Percentiles rank a stretch among this genome's conserved stretches.
Evolutionary conservation across 371 early-diverging fungal genomes (phyloP).

Genomic region (Cladochytrium tenue): DNA sequence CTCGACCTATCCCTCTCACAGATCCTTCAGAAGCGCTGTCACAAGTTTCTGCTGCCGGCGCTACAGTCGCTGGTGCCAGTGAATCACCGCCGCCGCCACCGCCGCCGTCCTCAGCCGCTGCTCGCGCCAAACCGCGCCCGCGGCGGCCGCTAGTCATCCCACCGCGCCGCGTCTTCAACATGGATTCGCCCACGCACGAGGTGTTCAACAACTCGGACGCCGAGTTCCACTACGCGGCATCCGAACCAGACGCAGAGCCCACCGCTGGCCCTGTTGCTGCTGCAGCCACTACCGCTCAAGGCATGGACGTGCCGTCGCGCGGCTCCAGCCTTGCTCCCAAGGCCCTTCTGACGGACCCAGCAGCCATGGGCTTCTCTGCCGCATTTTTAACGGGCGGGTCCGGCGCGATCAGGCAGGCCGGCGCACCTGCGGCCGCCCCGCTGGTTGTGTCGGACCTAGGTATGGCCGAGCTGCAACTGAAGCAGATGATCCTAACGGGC

Average conservation of each 20-base stretch:
- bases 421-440: too few relatives aligned
- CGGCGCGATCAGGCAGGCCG: too few relatives aligned
- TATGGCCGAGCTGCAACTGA: not conserved
- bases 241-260: not conserved
- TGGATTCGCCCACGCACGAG: not conserved
- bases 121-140: not conserved
- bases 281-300: not conserved
- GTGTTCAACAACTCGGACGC: not conserved
- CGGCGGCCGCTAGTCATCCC: not conserved
- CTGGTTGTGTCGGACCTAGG: not conserved
- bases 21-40: too few relatives aligned
- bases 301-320: not conserved
- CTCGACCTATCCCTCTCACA: too few relatives aligned
- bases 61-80: not conserved
- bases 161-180: not conserved
- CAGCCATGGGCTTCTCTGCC: not conserved
- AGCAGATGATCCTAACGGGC: not conserved
- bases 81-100: not conserved
- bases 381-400: too few relatives aligned
- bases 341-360: not conserved
- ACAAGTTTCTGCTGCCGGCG: too few relatives aligned
- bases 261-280: not conserved
- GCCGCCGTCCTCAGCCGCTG: too few relatives aligned
- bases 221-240: too few relatives aligned
- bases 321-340: not conserved